These are phyloP conservation scores for grape (Vitis vinifera) DNA, from an alignment of 164 flowering plant species.

Conservation along the genomic window ASM3070453v1 NC_081814.1:6814001-6814500, in stretches of 20 bases:
- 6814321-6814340: conserved; percentile 99
- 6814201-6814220: too few relatives aligned
- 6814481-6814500: not conserved
- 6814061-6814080: conserved; percentile 97
- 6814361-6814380: conserved; percentile 47
- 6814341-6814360: conserved; percentile 75
- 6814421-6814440: conserved; percentile 58
- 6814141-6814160: too few relatives aligned
- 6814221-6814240: not conserved
- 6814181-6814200: too few relatives aligned
- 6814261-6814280: conserved; percentile 98
- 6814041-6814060: conserved; percentile 87
- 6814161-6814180: too few relatives aligned
- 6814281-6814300: conserved; percentile 99
- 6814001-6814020: conserved; percentile 50
- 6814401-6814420: conserved; percentile 46
- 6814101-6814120: conserved; percentile 41
- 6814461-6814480: not conserved
- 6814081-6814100: conserved; percentile 90
- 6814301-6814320: conserved; percentile 99
- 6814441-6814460: not conserved
- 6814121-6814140: not conserved
- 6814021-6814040: conserved; percentile 94
- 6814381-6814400: conserved; percentile 38
- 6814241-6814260: conserved; percentile 87